Base-by-base conservation (phyloP, 768 basidiomycete species). In the Rubroboletus satanas region DNA sequence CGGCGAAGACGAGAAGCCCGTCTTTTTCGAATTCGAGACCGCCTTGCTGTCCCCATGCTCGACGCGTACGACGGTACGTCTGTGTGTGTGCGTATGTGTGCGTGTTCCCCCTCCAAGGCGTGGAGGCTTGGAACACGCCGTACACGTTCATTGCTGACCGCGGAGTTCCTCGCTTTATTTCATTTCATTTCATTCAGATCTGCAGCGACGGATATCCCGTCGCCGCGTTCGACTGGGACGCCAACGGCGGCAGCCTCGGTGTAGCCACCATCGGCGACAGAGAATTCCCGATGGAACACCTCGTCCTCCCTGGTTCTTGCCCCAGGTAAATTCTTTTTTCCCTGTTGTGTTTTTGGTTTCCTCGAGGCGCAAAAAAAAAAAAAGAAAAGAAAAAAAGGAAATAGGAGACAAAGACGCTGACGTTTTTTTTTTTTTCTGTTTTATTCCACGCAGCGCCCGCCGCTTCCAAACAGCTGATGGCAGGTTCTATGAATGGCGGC, bases 11-110 rank as follows among this genome's bases (percentile, higher is more conserved):
- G 74, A 72, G 32, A 77, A 74, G 59, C 79, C 80, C 1, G 70
- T 87, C 61, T 85, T 81, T 73, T 81, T 83, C 66, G 80, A 77
- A 64, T 88, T 90, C 69, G 81, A 84, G 66, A 89, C 87, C 11
- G 73, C 75, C 49, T 5, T 51, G 36, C 15, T 55, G 26, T 44
- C 66, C 41, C 62, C 65, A 42, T 51, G 50, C 58, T 50, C 33
- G 61, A 61, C 57, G 44, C 68, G 63, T 15, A 71, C 70, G 32
- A 70, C 62, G 45, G 68, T 69, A 48, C 54, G 62, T 59, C 28
- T 36, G 10, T 26, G 26, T 26, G 26, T 26, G 26, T 26, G 26
- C 4, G 26, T 26, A 26, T 26, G 26, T 26, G 26, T 26, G 26
- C 26, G 26, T 26, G 26, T 26, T 26, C 26, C 26, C 26, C 26